These are phyloP conservation scores for Botrytis deweyae DNA, from an alignment of 2,329 filamentous ascomycete genomes.

Conservation along the genomic window DNA sequence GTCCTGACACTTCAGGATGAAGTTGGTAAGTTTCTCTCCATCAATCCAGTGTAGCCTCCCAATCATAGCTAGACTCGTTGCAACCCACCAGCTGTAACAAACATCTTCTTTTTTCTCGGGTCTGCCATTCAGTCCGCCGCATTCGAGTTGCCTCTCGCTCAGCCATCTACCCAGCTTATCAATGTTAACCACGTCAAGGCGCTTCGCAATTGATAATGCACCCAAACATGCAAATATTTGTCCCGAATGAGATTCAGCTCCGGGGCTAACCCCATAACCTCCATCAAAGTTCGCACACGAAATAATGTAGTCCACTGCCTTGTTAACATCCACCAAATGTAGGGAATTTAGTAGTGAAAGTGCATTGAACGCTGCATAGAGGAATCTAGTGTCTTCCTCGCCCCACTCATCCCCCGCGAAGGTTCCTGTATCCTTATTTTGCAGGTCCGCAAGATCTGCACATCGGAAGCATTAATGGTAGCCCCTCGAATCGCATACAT, in stretches of 20 bases:
- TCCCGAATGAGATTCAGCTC: conserved; percentile 90
- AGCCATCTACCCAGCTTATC: conserved; percentile 87
- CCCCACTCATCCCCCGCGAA: conserved; percentile 97
- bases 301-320: conserved; percentile 75
- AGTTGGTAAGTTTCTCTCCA: conserved; percentile 69
- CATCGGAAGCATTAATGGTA: conserved; percentile 15
- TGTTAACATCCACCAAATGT: conserved; percentile 71
- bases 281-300: conserved; percentile 92
- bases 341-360: conserved; percentile 79
- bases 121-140: conserved; percentile 87
- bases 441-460: conserved; percentile 74
- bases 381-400: conserved; percentile 90
- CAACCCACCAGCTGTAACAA: conserved; percentile 99
- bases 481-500: conserved; percentile 20
- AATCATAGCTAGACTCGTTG: conserved; percentile 89
- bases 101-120: conserved; percentile 96
- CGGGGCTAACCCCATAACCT: conserved; percentile 84
- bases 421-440: conserved; percentile 77
- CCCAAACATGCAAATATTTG: conserved; percentile 95
- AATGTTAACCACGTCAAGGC: conserved; percentile 77
- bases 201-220: conserved; percentile 77
- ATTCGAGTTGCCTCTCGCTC: conserved; percentile 84
- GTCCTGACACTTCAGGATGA: conserved; percentile 90
- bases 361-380: conserved; percentile 87
- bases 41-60: conserved; percentile 91